Evolutionary conservation across 2,329 filamentous ascomycete genomes (phyloP), one percentile per base, ranked within the genome.

Genomic region (Phoma sp.): DNA sequence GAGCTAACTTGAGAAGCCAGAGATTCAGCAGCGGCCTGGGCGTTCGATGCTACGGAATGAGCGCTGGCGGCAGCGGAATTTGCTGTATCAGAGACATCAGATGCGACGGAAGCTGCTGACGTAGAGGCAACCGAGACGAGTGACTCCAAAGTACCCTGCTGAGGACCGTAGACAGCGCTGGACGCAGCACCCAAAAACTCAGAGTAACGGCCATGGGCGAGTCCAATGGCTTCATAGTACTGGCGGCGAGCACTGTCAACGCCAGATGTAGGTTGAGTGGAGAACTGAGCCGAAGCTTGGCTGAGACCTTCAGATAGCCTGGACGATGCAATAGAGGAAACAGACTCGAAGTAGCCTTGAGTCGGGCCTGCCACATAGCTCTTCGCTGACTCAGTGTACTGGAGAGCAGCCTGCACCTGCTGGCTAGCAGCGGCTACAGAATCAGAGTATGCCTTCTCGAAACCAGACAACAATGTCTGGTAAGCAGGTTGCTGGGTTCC

Each of bases 171-270:
- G 33, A 91, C 79, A 17, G 87, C 90, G 29, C 83, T 86, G 9
- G 89, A 91, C 7, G 90, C 91, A 4, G 87, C 86, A 11, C 81
- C 81, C 2, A 95, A 61, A 66, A 95, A 93, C 42, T 88, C 87
- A 5, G 87, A 86, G 72, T 95, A 95, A 30, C 88, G 85, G 36
- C 87, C 90, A 66, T 96, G 89, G 1, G 92, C 91, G 37, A 91
- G 74, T 23, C 91, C 91, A 20, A 95, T 75, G 10, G 88, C 90
- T 59, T 91, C 88, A 64, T 92, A 93, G 74, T 93, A 93, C 52
- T 88, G 78, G 81, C 87, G 69, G 80, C 85, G 69, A 78, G 84
- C 76, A 81, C 83, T 79, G 76, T 87, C 74, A 77, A 87, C 60
- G 10, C 46, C 47, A 71, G 81, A 78, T 1, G 87, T 86, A 1